Base-by-base conservation (phyloP, 2,329 filamentous ascomycete species). In the Sporothrix brunneoviolacea region DNA sequence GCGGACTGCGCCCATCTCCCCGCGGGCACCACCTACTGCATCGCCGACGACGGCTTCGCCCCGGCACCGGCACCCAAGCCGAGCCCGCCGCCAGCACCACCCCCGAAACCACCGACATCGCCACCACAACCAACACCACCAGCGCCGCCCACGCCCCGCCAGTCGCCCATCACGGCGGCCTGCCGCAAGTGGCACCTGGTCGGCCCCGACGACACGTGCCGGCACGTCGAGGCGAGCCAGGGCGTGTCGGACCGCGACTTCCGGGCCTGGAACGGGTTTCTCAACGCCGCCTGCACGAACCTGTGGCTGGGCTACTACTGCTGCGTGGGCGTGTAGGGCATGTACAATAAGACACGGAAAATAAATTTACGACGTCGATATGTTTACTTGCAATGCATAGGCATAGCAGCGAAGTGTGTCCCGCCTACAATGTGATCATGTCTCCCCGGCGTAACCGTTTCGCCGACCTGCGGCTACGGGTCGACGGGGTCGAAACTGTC, bases 151-250 rank as follows among this genome's bases (percentile, higher is more conserved):
- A 28, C 36, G 6, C 42, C 42, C 9, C 35, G 16, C 12, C 50
- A 51, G 36, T n/a, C 27, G 4, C 39, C 33, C 27, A 49, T 52
- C 33, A 44, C 38, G 24, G 10, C 32, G 1, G 8, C 49, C 49
- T 69, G 66, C 60, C 59, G 55, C 21, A 39, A 54, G 28, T 67
- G 61, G 59, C 63, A 65, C 55, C 60, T 55, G 22, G 57, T 65
- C 27, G 56, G 55, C 35, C 52, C 48, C 8, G 64, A 64, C 39
- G 64, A 68, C 49, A 56, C 41, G 7, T 70, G 68, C 59, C 33
- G 50, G 10, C 8, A 5, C 13, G 43, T 59, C 24, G 51, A 43
- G 24, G 8, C 12, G 15, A 36, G 48, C 10, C 16, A 50, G 28
- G 44, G 52, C 16, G 53, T 58, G 22, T 49, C 39, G 18, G 28